These are phyloP conservation scores for Davidsoniella virescens DNA, from an alignment of 2,329 filamentous ascomycete genomes.

Conservation along the genomic window DNA sequence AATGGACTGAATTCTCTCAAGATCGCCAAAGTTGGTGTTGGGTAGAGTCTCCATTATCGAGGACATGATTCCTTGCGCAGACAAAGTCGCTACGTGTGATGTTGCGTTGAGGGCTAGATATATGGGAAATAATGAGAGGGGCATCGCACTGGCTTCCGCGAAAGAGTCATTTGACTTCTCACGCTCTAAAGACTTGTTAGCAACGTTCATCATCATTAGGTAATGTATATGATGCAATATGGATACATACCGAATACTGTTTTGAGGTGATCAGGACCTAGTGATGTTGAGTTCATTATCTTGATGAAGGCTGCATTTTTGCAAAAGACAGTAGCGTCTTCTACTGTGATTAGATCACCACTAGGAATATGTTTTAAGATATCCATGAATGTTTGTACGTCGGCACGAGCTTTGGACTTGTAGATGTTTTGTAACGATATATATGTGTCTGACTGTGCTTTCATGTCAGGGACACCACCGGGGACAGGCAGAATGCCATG, in stretches of 20 bases:
- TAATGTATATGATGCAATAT: not conserved
- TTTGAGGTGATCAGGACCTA: not conserved
- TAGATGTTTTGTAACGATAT: slow-evolving; percentile 84
- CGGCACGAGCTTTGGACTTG: slow-evolving; percentile 69
- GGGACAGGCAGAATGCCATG: slow-evolving; percentile 66
- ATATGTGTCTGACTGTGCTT: slow-evolving; percentile 80
- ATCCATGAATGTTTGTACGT: slow-evolving; percentile 57
- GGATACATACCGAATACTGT: slow-evolving; percentile 6
- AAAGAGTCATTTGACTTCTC: slow-evolving; percentile 39
- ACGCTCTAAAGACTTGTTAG: slow-evolving; percentile 25
- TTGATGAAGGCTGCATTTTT: slow-evolving; percentile 91
- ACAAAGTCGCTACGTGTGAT: slow-evolving; percentile 11
- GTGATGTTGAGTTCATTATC: slow-evolving; percentile 44
- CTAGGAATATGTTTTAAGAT: slow-evolving; percentile 37
- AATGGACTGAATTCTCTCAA: slow-evolving; percentile 3
- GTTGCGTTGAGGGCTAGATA: slow-evolving; percentile 45
- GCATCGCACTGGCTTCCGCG: slow-evolving; percentile 32
- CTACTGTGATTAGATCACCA: slow-evolving; percentile 41
- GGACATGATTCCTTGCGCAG: slow-evolving; percentile 8
- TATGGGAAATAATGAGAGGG: slow-evolving; percentile 47
- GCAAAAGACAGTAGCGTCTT: slow-evolving; percentile 81
- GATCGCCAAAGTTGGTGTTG: not conserved
- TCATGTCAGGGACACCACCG: slow-evolving; percentile 91
- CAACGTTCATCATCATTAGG: not conserved
- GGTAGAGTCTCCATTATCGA: slow-evolving; percentile 1